Base-by-base conservation (phyloP, 2,329 filamentous ascomycete genomes). In the Fusarium beomiforme region DNA sequence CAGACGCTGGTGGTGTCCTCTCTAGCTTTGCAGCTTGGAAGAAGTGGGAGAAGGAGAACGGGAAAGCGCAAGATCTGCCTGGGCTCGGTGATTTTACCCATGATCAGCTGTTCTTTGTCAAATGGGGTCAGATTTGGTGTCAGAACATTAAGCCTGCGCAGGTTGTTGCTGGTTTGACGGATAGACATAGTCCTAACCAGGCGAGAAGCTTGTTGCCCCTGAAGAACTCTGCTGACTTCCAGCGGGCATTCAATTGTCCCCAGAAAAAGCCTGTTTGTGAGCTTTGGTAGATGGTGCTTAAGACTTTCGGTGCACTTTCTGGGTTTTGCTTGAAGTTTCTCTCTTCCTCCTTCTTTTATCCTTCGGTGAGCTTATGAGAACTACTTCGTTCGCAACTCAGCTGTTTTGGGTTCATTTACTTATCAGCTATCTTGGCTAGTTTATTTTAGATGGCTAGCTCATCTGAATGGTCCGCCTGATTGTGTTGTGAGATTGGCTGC, bases 51-150 rank as follows among this genome's bases (percentile, higher is more conserved):
- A 79, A 83, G 8, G 80, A 85, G 44, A 84, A 83, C 23, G 66
- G 69, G 2, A 83, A 86, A 0, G 86, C 87, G 57, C 74, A 84
- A 75, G 77, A 84, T 41, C 83, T 92, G 21, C 90, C 90, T 0
- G 90, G 91, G 0, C 78, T 93, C 5, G 85, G 88, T 9, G 71
- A 82, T 31, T 92, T 92, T 67, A 88, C 87, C 1, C 88, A 90
- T 67, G 90, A 92, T 65, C 90, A 93, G 78, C 79, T 93, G 8
- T 93, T 93, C 81, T 93, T 92, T 75, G 83, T 93, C 36, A 86
- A 85, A 3, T 92, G 88, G 76, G 86, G 83, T 6, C 90, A 88
- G 71, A 86, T 85, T 81, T 93, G 90, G 90, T 93, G 92, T 77
- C 86, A 87, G 41, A 92, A 92, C 82, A 86, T 81, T 4, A 85